These are phyloP conservation scores for Orychophragmus violaceus DNA, from an alignment of 345 rosid species.

Conservation along the genomic window DNA sequence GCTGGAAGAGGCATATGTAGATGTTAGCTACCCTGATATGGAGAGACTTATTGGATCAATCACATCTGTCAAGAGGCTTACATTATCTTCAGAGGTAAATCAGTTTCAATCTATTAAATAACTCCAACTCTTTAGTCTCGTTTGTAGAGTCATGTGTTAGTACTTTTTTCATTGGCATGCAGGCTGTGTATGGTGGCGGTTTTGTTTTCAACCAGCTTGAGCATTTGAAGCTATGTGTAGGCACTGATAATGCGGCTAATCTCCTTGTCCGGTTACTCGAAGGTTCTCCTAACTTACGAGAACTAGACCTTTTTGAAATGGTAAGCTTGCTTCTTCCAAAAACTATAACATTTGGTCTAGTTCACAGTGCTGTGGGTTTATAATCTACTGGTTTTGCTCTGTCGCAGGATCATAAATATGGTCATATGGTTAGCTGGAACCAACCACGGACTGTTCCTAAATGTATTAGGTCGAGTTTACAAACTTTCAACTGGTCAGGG, in stretches of 20 bases:
- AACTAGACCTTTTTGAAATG: not conserved
- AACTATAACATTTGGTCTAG: not conserved
- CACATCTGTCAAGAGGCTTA: slow-evolving; percentile 1
- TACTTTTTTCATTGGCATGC: not conserved
- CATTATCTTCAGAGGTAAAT: not conserved
- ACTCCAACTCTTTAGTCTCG: not conserved
- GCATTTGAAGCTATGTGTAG: not conserved
- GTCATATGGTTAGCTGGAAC: not conserved
- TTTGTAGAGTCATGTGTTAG: not conserved
- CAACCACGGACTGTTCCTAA: not conserved
- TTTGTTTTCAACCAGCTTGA: slow-evolving; percentile 2
- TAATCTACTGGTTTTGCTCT: not conserved
- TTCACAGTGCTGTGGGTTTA: not conserved
- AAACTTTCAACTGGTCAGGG: not conserved
- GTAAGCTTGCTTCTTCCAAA: not conserved
- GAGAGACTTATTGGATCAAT: not conserved
- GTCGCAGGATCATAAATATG: not conserved
- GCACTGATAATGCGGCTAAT: not conserved
- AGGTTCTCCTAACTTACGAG: slow-evolving; percentile 5
- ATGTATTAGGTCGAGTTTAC: not conserved
- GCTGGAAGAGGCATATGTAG: not conserved
- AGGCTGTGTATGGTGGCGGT: not conserved
- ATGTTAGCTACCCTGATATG: not conserved
- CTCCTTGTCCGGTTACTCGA: not conserved
- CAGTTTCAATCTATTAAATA: no score